Conservation (phyloP, 208 protist species). For the Leishmania lainsoni region DNA sequence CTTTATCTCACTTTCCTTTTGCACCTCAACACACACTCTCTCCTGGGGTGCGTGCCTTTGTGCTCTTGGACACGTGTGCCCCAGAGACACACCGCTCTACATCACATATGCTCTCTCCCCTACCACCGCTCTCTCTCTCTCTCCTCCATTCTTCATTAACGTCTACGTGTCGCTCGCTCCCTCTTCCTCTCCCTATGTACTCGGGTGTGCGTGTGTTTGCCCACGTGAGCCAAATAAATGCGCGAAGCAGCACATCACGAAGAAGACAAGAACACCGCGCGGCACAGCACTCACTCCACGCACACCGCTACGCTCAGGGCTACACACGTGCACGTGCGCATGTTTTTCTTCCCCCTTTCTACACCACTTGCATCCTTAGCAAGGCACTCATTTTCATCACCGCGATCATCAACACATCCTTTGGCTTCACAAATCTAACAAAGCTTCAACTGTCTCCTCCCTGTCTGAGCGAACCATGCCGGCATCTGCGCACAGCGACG, state of each 20-base stretch:
- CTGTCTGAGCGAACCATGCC: constrained; percentile 12
- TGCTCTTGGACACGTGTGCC: too few relatives aligned
- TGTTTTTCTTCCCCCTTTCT: constrained; percentile 5
- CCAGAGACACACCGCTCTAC: too few relatives aligned
- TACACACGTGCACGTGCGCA: not conserved
- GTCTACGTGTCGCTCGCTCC: not conserved
- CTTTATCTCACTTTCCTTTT: not conserved
- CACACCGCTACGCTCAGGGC: not conserved
- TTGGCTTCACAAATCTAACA: not conserved
- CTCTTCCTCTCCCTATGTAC: not conserved
- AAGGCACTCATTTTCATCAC: not conserved
- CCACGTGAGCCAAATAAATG: not conserved
- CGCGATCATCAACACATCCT: not conserved
- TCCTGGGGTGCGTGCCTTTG: too few relatives aligned
- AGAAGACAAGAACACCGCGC: not conserved
- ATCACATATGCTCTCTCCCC: too few relatives aligned
- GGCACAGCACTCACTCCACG: not conserved
- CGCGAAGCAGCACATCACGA: not conserved
- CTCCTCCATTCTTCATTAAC: too few relatives aligned
- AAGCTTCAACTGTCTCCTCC: not conserved
- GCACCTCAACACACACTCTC: too few relatives aligned
- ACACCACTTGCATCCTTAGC: constrained; percentile 1
- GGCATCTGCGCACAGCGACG: constrained; percentile 2
- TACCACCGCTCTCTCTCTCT: not conserved
- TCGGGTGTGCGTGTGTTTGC: not conserved